Base-by-base conservation (phyloP, 2,329 filamentous ascomycete genomes). In the Xylaria sp. region DNA sequence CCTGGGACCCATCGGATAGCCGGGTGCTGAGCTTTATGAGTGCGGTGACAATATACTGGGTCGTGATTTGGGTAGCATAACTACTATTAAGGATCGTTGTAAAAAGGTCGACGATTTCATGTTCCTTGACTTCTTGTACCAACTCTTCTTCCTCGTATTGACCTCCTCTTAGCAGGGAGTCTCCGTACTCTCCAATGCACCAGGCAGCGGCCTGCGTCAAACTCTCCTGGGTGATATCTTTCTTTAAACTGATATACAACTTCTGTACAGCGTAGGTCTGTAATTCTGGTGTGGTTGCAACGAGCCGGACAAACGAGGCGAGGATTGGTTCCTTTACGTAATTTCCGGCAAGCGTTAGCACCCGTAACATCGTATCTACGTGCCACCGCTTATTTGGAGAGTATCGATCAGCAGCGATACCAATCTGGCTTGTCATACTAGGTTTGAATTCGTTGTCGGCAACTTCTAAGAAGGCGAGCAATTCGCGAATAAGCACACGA, bases 371-470 rank as follows among this genome's bases (percentile, higher is more conserved):
- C 2, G 96, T 99, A 76, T 99, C 96, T 73, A 98, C 91, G 77
- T 99, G 96, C 96, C 96, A 99, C 77, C 96, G 87, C 82, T 98
- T 98, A 81, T 96, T 98, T 0, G 96, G 96, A 1, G 96, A 92
- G 80, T 93, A 99, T 71, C 95, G 90, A 79, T 99, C 96, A 6
- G 96, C 96, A 11, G 96, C 96, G 74, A 99, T 93, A 27, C 96
- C 96, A 78, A 99, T 99, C 77, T 99, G 96, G 60, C 91, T 96
- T 1, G 96, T 99, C 94, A 99, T 97, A 60, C 93, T 93, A 6
- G 96, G 93, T 82, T 99, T 99, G 83, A 99, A 99, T 79, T 99
- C 96, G 71, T 96, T 97, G 76, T 99, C 96, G 61, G 96, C 95
- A 58, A 97, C 94, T 79, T 99, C 96, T 65, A 99, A 81, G 85